phyloP scores from a whole-genome alignment of 495 filamentous ascomycete genomes.

The Rhypophila decipiens region DNA sequence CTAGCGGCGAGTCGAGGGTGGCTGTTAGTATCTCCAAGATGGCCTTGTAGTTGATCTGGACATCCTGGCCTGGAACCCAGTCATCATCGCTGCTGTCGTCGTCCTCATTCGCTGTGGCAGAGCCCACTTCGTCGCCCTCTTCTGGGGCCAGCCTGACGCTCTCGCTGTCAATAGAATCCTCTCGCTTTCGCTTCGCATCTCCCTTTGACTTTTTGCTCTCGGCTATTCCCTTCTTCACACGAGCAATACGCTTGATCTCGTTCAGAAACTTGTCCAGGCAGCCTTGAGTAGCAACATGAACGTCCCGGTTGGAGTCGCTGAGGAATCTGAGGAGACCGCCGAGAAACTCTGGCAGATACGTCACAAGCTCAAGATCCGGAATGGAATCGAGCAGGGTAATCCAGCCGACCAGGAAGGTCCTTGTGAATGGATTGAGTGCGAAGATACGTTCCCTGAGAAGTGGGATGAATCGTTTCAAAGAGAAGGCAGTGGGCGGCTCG shows the following conservation, averaged over 20 bases:
- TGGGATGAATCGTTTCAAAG: constrained; percentile 84
- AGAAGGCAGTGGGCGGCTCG: constrained; percentile 81
- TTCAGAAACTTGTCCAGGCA: constrained; percentile 87
- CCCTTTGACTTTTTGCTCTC: constrained; percentile 71
- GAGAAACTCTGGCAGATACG: constrained; percentile 85
- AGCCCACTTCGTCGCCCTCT: constrained; percentile 50
- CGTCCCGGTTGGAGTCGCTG: constrained; percentile 84
- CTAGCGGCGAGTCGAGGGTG: constrained; percentile 77
- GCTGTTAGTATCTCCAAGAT: constrained; percentile 88
- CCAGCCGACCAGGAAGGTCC: constrained; percentile 94
- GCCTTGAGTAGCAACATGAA: constrained; percentile 83
- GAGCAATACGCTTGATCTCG: constrained; percentile 91
- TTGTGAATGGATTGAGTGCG: constrained; percentile 88
- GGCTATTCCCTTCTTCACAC: constrained; percentile 84
- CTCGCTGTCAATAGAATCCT: constrained; percentile 56
- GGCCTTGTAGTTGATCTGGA: constrained; percentile 85
- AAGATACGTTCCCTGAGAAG: constrained; percentile 87
- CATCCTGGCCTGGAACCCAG: constrained; percentile 96
- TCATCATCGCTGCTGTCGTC: constrained; percentile 69
- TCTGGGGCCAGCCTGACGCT: constrained; percentile 39
- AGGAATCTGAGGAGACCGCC: constrained; percentile 88
- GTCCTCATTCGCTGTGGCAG: constrained; percentile 53
- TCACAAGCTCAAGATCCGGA: constrained; percentile 91
- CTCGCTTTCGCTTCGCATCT: constrained; percentile 60
- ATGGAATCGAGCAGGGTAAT: constrained; percentile 93